These are phyloP conservation scores for Penicillium sclerotiorum DNA, from an alignment of 2,329 filamentous ascomycete genomes.

Conservation along the genomic window DNA sequence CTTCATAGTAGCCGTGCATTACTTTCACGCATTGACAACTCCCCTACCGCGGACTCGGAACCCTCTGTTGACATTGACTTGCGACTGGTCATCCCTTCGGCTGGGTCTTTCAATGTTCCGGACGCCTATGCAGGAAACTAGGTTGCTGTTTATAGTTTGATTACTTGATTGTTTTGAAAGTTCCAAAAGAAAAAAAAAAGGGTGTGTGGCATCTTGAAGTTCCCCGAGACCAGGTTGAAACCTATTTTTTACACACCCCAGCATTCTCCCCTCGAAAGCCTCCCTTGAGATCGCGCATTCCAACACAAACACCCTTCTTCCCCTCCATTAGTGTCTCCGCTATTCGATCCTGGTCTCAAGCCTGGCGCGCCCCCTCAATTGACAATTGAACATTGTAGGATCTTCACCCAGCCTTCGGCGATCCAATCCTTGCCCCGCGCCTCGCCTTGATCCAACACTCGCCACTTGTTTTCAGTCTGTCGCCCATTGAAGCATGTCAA, in stretches of 20 bases:
- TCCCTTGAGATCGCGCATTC: conserved; percentile 31
- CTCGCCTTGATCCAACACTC: conserved; percentile 14
- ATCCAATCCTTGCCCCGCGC: conserved; percentile 18
- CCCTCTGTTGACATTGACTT: conserved; percentile 13
- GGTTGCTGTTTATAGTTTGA: conserved; percentile 30
- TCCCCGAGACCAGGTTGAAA: neutral
- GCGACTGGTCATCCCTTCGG: conserved; percentile 18
- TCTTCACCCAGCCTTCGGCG: conserved; percentile 22
- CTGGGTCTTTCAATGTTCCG: conserved; percentile 19
- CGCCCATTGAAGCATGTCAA: conserved; percentile 30
- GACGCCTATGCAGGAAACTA: conserved; percentile 19
- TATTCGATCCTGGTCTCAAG: conserved; percentile 16
- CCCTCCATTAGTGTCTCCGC: conserved; percentile 14
- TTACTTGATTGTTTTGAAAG: conserved; percentile 21
- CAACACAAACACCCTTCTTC: conserved; percentile 22
- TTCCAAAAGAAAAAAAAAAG: no score
- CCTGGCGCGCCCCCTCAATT: conserved; percentile 21
- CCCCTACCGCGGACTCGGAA: neutral
- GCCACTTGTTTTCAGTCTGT: conserved; percentile 12
- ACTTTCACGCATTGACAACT: conserved; percentile 16
- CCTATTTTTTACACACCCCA: conserved; percentile 25
- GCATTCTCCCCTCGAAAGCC: conserved; percentile 32
- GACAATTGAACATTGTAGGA: conserved; percentile 25
- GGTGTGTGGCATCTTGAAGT: conserved; percentile 15
- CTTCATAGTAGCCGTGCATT: conserved; percentile 15